Percentiles rank a stretch among this genome's conserved stretches.
Conservation (phyloP, 2,329 filamentous ascomycete species). For the Aureobasidium pullulans region DNA sequence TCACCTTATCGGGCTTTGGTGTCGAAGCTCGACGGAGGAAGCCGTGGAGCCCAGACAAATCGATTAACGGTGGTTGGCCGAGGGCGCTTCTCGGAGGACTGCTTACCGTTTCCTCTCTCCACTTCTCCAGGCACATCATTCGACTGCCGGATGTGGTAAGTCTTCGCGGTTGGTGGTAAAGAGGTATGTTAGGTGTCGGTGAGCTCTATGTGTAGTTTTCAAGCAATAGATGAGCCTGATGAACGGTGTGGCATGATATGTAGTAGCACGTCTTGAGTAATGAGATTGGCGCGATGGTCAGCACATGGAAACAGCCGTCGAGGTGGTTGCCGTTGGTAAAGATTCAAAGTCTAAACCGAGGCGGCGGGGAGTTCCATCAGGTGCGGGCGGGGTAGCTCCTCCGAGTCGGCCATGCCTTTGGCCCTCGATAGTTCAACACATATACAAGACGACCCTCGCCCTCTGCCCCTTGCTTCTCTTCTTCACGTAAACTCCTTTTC, state of each 20-base stretch:
- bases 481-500: not conserved
- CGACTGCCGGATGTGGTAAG: not conserved
- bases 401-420: not conserved
- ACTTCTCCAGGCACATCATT: not conserved
- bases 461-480: not conserved
- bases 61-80: slow-evolving; percentile 6
- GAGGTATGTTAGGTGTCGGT: no score
- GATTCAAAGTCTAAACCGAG: slow-evolving; percentile 1
- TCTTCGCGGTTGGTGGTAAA: not conserved
- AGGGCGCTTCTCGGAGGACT: not conserved
- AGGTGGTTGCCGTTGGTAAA: not conserved
- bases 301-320: not conserved
- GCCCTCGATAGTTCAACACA: not conserved
- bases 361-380: slow-evolving; percentile 2
- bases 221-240: no score
- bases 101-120: not conserved
- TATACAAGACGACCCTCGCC: not conserved
- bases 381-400: not conserved
- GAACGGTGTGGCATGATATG: no score
- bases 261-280: not conserved
- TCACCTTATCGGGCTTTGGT: not conserved
- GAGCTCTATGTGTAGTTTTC: not conserved
- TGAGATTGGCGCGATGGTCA: not conserved
- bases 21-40: not conserved
- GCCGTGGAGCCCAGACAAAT: slow-evolving; percentile 8